phyloP scores from a whole-genome alignment of 2,329 filamentous ascomycete species.

The Botrytis porri region DNA sequence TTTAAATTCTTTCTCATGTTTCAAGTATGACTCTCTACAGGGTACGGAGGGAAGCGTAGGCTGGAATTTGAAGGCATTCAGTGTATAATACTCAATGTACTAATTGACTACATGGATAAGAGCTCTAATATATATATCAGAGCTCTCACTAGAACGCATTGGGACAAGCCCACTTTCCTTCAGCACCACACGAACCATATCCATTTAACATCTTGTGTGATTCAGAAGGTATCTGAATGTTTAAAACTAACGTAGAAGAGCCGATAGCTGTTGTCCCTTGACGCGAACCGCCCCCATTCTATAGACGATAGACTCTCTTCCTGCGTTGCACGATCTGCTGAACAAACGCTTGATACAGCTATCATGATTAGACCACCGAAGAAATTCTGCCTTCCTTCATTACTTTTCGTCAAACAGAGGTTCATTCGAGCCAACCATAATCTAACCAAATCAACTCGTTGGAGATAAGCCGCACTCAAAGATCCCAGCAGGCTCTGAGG shows the following conservation, averaged over 20 bases:
- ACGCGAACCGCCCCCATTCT: not conserved
- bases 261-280: not conserved
- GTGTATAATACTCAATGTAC: too few species aligned
- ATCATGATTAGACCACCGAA: not conserved
- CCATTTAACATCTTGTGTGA: too few species aligned
- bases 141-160: too few species aligned
- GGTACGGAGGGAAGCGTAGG: too few species aligned
- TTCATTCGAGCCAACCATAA: not conserved
- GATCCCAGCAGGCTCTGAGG: not conserved
- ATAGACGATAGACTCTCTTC: not conserved
- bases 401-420: not conserved
- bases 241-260: not conserved
- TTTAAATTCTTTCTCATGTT: not conserved
- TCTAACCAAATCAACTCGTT: not conserved
- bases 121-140: too few species aligned
- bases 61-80: too few species aligned
- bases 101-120: too few species aligned
- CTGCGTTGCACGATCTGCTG: not conserved
- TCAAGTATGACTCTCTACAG: too few species aligned
- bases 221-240: not conserved
- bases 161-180: too few species aligned
- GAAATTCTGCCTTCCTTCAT: accelerated
- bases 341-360: not conserved
- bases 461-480: too few species aligned
- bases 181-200: too few species aligned